Conservation (phyloP, 306 rosid genomes). For the Crataegus laevigata region DNA sequence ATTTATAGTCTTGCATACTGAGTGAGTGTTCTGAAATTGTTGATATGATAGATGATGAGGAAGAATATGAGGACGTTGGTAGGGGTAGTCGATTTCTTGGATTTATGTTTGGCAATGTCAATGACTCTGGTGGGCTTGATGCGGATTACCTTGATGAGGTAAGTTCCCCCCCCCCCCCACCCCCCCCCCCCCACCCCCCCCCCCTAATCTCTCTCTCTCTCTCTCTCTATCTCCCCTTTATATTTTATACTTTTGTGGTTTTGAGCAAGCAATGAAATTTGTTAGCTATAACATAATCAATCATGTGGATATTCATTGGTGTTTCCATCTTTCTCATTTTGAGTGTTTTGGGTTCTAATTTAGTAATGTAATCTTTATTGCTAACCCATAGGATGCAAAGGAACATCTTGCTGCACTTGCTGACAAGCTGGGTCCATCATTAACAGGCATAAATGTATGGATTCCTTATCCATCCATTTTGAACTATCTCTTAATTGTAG, state of each 20-base stretch:
- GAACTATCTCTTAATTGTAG: neutral
- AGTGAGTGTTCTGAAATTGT: neutral
- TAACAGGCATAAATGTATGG: constrained; percentile 87
- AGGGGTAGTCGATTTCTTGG: constrained; percentile 72
- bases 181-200: too few relatives aligned
- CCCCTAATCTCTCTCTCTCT: neutral
- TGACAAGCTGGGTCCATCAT: constrained; percentile 86
- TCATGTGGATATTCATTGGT: neutral
- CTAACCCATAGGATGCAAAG: constrained; percentile 74
- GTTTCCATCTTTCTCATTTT: neutral
- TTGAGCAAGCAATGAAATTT: neutral
- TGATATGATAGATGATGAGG: constrained; percentile 60
- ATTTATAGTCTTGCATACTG: neutral
- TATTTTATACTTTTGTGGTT: neutral
- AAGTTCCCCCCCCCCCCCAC: too few relatives aligned
- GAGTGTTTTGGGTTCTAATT: constrained; percentile 11
- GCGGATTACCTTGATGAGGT: constrained; percentile 98
- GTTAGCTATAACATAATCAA: neutral
- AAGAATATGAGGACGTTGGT: constrained; percentile 68
- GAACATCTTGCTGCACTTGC: constrained; percentile 94
- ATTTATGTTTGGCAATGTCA: constrained; percentile 95
- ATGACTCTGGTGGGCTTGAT: constrained; percentile 90
- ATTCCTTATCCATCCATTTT: constrained; percentile 4
- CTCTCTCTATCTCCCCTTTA: neutral
- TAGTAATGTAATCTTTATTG: constrained; percentile 14